A percentile compares a stretch with the other conserved stretches of the same genome.
Evolutionary conservation across 2,329 filamentous ascomycete species (phyloP).

Genomic region (Microdochium bolleyi): DNA sequence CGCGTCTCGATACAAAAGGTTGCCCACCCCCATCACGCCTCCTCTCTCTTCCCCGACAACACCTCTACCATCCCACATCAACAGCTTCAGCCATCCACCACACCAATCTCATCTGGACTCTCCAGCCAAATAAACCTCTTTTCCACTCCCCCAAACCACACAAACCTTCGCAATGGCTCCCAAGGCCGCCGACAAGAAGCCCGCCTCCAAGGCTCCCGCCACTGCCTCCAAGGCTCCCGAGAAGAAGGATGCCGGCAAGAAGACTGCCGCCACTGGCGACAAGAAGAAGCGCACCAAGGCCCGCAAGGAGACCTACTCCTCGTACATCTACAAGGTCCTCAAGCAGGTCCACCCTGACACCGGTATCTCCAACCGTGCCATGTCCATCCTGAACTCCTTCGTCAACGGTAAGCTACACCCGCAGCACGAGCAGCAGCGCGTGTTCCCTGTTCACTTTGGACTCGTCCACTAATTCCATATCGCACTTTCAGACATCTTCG

Average conservation of each 20-base stretch:
- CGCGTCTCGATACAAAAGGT: conserved; percentile 56
- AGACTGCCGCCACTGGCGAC: conserved; percentile 90
- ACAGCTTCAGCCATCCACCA: conserved; percentile 28
- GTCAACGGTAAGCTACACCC: conserved; percentile 70
- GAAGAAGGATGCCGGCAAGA: conserved; percentile 99
- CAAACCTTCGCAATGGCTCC: conserved; percentile 72
- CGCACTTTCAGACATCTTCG: conserved; percentile 76
- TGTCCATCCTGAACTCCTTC: conserved; percentile 99
- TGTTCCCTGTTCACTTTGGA: too few species aligned
- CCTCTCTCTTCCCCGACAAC: conserved; percentile 24
- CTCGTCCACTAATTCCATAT: conserved; percentile 13
- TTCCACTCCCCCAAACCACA: conserved; percentile 9
- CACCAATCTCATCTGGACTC: conserved; percentile 8
- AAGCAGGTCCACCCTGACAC: conserved; percentile 99
- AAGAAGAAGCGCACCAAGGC: conserved; percentile 99
- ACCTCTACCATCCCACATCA: conserved; percentile 24
- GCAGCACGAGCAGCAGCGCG: too few species aligned
- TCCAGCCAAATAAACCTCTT: not conserved
- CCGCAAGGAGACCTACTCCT: conserved; percentile 99
- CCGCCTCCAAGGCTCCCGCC: conserved; percentile 90
- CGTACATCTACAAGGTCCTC: conserved; percentile 99
- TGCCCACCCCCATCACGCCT: conserved; percentile 37
- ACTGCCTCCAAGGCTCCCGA: conserved; percentile 64
- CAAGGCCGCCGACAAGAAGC: conserved; percentile 98
- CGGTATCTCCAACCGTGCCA: conserved; percentile 99